phyloP scores from a whole-genome alignment of 495 filamentous ascomycete genomes.

The Barbatosphaeria neglecta region DNA sequence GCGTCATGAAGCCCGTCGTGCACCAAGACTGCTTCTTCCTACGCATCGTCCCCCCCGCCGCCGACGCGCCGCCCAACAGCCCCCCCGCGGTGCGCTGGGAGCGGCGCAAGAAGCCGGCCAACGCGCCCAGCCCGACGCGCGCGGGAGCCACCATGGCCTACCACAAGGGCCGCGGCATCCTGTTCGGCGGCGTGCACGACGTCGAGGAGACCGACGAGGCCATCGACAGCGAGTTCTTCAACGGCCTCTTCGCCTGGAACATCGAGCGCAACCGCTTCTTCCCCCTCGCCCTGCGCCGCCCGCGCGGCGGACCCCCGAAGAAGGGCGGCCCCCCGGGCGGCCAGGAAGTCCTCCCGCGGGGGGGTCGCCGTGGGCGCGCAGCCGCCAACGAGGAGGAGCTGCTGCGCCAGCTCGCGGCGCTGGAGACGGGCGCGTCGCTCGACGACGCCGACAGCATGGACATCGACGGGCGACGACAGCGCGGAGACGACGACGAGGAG shows the following conservation, averaged over 20 bases:
- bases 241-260: conserved; percentile 79
- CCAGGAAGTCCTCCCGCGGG: conserved; percentile 41
- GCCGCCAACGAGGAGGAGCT: conserved; percentile 86
- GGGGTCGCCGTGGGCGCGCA: conserved; percentile 55
- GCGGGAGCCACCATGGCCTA: conserved; percentile 85
- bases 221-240: conserved; percentile 94
- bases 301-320: conserved; percentile 49
- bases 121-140: conserved; percentile 69
- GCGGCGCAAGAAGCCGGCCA: conserved; percentile 80
- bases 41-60: conserved; percentile 57
- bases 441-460: conserved; percentile 47
- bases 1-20: conserved; percentile 69
- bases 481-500: conserved; percentile 26
- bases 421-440: conserved; percentile 57
- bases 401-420: conserved; percentile 65
- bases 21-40: conserved; percentile 95
- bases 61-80: conserved; percentile 48
- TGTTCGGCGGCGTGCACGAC: conserved; percentile 92
- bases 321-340: conserved; percentile 22
- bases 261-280: conserved; percentile 92
- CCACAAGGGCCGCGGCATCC: conserved; percentile 84
- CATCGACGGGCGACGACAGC: conserved; percentile 23
- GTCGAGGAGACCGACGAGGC: conserved; percentile 89
- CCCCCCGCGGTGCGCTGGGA: conserved; percentile 78
- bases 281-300: conserved; percentile 61